A percentile compares a stretch with the other conserved stretches of the same genome.
Evolutionary conservation across 768 basidiomycete genomes (phyloP).

Genomic region (Artomyces pyxidatus): DNA sequence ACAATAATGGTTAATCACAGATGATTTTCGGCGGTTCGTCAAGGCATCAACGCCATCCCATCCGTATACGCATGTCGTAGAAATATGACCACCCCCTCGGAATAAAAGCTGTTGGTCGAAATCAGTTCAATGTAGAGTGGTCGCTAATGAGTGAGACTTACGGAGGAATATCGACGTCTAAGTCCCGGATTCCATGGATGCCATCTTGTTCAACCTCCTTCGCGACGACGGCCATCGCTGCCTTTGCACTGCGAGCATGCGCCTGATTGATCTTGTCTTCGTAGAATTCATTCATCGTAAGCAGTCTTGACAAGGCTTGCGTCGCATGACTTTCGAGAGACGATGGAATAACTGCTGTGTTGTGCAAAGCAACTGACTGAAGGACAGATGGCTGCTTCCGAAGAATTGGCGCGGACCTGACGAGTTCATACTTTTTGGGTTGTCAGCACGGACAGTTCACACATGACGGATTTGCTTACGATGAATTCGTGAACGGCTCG

Average conservation of each 20-base stretch:
- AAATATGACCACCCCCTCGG: slow-evolving; percentile 9
- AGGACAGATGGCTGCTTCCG: slow-evolving; percentile 40
- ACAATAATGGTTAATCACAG: too few species aligned
- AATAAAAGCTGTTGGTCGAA: slow-evolving; percentile 4
- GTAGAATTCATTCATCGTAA: slow-evolving; percentile 43
- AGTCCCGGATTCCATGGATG: slow-evolving; percentile 32
- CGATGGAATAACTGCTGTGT: slow-evolving; percentile 1
- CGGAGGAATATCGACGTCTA: slow-evolving; percentile 33
- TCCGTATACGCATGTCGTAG: slow-evolving; percentile 13
- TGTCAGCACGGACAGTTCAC: not conserved
- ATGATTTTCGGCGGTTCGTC: too few species aligned
- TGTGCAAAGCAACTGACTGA: slow-evolving; percentile 29
- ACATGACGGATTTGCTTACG: too few species aligned
- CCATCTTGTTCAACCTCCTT: slow-evolving; percentile 57
- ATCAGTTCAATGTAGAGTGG: not conserved
- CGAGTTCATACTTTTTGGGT: slow-evolving; percentile 49
- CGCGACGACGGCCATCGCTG: slow-evolving; percentile 50
- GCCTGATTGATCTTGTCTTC: slow-evolving; percentile 40
- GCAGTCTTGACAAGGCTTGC: slow-evolving; percentile 34
- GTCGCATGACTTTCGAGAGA: slow-evolving; percentile 22
- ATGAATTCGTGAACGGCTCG: slow-evolving; percentile 50
- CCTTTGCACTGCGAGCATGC: slow-evolving; percentile 39
- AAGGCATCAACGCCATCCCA: slow-evolving; percentile 17
- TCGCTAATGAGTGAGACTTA: slow-evolving; percentile 27
- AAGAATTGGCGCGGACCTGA: slow-evolving; percentile 43